These are phyloP conservation scores for Pueraria montana DNA, from an alignment of 306 rosid species.

Conservation along the genomic window DNA sequence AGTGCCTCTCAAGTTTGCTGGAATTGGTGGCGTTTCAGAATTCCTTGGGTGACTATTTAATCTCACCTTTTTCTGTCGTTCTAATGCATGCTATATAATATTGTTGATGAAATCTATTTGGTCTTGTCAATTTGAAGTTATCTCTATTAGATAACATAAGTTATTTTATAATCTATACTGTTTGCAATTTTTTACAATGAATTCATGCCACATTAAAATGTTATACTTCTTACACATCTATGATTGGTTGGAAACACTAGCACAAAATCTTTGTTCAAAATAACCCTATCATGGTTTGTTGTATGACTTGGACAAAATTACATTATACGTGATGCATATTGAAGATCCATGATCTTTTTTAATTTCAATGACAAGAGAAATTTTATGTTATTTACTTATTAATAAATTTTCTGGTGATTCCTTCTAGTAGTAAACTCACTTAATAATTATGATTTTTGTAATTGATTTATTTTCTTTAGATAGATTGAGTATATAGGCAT, in stretches of 20 bases:
- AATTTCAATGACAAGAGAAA: background rate
- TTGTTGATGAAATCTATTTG: constrained; percentile 17
- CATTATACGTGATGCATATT: background rate
- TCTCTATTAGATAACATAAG: constrained; percentile 20
- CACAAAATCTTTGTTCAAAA: constrained; percentile 29
- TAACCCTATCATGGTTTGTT: background rate
- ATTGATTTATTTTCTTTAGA: constrained; percentile 6
- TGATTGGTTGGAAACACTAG: constrained; percentile 8
- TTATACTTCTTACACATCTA: constrained; percentile 19
- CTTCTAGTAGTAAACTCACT: background rate
- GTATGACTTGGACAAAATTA: constrained; percentile 6
- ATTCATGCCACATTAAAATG: background rate
- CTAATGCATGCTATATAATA: constrained; percentile 28
- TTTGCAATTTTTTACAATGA: constrained; percentile 1
- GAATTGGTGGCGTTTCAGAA: constrained; percentile 90
- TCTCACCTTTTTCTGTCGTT: constrained; percentile 29
- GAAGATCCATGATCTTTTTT: background rate
- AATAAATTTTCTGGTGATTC: constrained; percentile 5
- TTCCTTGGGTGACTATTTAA: constrained; percentile 79
- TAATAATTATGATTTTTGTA: background rate
- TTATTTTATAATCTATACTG: background rate
- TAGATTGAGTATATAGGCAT: background rate
- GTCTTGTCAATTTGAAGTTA: background rate
- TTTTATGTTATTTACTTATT: background rate
- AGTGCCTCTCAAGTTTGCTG: constrained; percentile 84